Evolutionary conservation across 805 yeast genomes (phyloP), one percentile per base, ranked within the genome.

Genomic region (Cyberlindnera xylosilytica): DNA sequence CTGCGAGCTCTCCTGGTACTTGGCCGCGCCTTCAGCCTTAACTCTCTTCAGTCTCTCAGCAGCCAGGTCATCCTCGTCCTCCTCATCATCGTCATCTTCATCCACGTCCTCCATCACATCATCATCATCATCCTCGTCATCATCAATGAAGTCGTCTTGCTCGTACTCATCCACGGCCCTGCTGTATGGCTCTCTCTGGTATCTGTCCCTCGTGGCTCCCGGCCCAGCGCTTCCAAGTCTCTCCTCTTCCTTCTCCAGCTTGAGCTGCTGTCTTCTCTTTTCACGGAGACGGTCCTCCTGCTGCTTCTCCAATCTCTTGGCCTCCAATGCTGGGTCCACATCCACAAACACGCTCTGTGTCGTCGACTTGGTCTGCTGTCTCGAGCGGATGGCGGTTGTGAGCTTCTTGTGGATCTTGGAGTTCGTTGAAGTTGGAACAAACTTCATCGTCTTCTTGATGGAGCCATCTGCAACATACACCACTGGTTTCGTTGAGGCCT

Each of bases 401-500:
- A 93, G 73, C 57, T 81, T 78, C 53, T 78, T 74, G 62, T 91
- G 98, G 3, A 95, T 83, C 39, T 77, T 76, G 2, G 97, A 87
- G 34, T 77, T 74, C n/a, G 95, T 87, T 0, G 97, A 88, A 0
- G 97, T 81, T 15, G 99, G 99, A 39, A 89, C 78, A 42, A 93
- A 78, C 60, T 83, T 83, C 56, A 87, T 74, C 2, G 79, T 63
- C 54, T 84, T 80, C 36, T 70, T 73, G 42, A 93, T 67, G 18
- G 78, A 65, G n/a, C 82, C 73, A 38, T 85, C 80, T 17, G 85
- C 44, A 22, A 56, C 27, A 30, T 45, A 49, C 3, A 54, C 18
- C 4, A 30, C 23, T 0, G 57, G 38, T 4, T 45, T 34, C 10
- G 29, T 18, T n/a, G n/a, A n/a, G n/a, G n/a, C n/a, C n/a, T n/a